Evolutionary conservation across 495 filamentous ascomycete genomes (phyloP).

Genomic region (Penicillium silybi): DNA sequence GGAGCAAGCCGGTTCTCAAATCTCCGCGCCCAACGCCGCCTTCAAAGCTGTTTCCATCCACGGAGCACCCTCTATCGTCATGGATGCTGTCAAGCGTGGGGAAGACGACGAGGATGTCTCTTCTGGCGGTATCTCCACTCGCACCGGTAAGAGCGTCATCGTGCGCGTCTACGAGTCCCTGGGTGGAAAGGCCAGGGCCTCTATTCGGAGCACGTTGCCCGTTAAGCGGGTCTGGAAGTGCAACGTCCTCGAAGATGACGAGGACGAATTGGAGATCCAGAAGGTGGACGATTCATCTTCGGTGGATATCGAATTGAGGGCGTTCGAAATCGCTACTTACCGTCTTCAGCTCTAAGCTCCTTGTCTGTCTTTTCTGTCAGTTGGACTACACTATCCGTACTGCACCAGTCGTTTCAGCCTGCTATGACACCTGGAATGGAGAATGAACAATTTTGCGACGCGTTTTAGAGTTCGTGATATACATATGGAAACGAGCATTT

Average conservation of each 20-base stretch:
- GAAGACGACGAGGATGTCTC: slow-evolving; percentile 93
- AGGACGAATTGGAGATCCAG: slow-evolving; percentile 46
- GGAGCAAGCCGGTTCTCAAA: slow-evolving; percentile 20
- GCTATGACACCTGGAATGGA: background rate
- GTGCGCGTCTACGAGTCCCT: slow-evolving; percentile 85
- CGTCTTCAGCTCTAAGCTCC: slow-evolving; percentile 61
- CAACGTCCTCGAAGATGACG: slow-evolving; percentile 65
- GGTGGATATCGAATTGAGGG: slow-evolving; percentile 64
- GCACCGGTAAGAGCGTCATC: slow-evolving; percentile 74
- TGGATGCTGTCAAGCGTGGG: slow-evolving; percentile 86
- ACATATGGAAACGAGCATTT: background rate
- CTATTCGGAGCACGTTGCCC: slow-evolving; percentile 58
- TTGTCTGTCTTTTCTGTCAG: background rate
- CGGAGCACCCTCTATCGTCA: slow-evolving; percentile 58
- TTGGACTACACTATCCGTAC: background rate
- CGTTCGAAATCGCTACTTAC: slow-evolving; percentile 90
- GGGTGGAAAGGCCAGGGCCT: slow-evolving; percentile 72
- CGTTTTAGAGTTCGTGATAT: background rate
- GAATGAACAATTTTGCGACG: background rate
- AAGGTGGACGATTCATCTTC: slow-evolving; percentile 40
- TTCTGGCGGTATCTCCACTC: slow-evolving; percentile 59
- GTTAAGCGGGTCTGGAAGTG: slow-evolving; percentile 76
- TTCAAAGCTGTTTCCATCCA: slow-evolving; percentile 53
- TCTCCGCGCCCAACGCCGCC: slow-evolving; percentile 14
- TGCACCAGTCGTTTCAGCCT: background rate